Evolutionary conservation across 2,329 filamentous ascomycete species (phyloP).

Genomic region (Niveomyces coronatus): DNA sequence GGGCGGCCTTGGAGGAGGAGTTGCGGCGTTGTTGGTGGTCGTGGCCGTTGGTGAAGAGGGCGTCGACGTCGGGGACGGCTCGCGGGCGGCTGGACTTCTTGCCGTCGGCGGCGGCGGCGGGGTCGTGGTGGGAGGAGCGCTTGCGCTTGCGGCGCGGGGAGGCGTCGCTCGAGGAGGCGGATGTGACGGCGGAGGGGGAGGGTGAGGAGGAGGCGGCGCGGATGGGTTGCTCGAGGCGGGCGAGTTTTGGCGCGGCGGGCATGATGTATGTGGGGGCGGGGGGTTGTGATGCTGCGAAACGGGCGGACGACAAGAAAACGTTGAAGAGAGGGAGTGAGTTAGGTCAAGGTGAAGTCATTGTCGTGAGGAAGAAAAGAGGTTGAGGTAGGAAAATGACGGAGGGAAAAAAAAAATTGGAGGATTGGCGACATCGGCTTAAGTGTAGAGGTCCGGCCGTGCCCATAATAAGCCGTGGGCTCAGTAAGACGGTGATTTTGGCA

Average conservation of each 20-base stretch:
- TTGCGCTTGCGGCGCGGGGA: constrained; percentile 18
- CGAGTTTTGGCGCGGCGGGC: background rate
- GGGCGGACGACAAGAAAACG: no score
- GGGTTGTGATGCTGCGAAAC: background rate
- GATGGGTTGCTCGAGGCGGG: constrained; percentile 7
- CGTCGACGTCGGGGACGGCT: constrained; percentile 17
- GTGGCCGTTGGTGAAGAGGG: constrained; percentile 22
- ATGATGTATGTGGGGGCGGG: background rate
- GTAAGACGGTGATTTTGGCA: no score
- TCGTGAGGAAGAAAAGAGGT: no score
- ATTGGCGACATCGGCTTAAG: no score
- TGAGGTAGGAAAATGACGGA: background rate
- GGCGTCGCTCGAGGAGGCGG: constrained; percentile 22
- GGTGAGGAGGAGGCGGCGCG: constrained; percentile 18
- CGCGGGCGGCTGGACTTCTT: constrained; percentile 6
- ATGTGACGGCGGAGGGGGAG: constrained; percentile 19
- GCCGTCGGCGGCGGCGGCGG: constrained; percentile 14
- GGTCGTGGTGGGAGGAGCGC: constrained; percentile 16
- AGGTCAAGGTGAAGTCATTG: no score
- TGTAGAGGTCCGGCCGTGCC: no score
- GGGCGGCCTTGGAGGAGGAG: constrained; percentile 50
- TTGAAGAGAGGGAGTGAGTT: background rate
- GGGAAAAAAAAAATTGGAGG: background rate
- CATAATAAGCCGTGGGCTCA: no score
- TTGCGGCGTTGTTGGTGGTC: no score